These are phyloP conservation scores for Adansonia gregorii DNA, from an alignment of 441 rosid species.

Conservation along the genomic window DNA sequence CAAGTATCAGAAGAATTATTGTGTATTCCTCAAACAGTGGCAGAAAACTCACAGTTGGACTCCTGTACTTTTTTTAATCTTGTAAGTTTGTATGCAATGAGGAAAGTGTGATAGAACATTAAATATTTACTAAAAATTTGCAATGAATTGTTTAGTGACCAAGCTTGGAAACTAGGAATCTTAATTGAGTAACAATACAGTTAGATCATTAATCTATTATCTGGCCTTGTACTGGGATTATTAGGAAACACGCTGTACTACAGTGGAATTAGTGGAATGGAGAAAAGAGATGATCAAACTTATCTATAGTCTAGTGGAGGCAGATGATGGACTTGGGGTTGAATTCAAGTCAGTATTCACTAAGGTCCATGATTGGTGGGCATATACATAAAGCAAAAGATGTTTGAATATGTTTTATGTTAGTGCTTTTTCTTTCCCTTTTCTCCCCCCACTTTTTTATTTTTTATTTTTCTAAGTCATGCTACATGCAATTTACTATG, in stretches of 20 bases:
- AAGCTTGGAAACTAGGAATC: neutral
- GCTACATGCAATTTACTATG: neutral
- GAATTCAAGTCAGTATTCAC: neutral
- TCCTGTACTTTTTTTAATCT: constrained; percentile 9
- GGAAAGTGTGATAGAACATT: constrained; percentile 10
- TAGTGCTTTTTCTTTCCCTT: neutral
- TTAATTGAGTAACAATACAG: constrained; percentile 10
- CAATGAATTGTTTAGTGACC: neutral
- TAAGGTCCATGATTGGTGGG: neutral
- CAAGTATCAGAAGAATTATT: neutral
- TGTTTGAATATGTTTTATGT: neutral
- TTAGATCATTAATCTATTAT: neutral
- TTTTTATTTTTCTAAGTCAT: neutral
- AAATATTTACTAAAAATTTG: neutral
- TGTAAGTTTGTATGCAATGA: neutral
- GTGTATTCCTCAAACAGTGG: neutral
- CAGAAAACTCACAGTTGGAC: neutral
- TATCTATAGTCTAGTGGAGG: neutral
- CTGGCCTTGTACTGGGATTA: neutral
- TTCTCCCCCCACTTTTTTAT: neutral
- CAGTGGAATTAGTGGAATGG: neutral
- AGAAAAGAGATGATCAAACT: neutral
- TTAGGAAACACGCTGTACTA: neutral
- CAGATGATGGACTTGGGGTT: constrained; percentile 15
- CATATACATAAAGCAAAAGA: constrained; percentile 10